Conservation (phyloP, 129 eudicot genomes). For the Chrysanthemum makinoi region DNA sequence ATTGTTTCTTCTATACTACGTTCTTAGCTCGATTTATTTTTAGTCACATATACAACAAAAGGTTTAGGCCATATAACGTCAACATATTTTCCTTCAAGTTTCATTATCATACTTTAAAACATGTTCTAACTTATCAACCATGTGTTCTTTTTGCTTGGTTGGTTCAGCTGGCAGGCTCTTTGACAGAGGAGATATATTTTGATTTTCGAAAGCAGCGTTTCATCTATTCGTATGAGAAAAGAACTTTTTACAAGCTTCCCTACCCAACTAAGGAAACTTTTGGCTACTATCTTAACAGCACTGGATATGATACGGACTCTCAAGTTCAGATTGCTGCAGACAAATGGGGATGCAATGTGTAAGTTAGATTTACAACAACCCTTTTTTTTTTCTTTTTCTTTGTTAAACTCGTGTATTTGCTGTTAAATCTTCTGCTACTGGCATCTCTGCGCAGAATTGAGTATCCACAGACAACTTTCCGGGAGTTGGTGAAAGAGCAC, state of each 20-base stretch:
- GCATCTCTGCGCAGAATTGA: conserved; percentile 60
- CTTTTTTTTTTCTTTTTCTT: no score
- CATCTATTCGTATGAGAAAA: conserved; percentile 73
- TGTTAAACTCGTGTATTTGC: background rate
- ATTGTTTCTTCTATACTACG: background rate
- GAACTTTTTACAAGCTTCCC: no score
- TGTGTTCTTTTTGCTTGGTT: conserved; percentile 16
- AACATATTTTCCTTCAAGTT: no score
- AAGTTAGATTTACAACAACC: conserved; percentile 22
- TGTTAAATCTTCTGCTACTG: conserved; percentile 9
- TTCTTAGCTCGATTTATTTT: no score
- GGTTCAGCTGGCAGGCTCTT: conserved; percentile 52
- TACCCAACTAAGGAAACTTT: no score
- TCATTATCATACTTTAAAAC: background rate
- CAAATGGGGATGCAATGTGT: conserved; percentile 98
- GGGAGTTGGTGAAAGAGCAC: conserved; percentile 78
- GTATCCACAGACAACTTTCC: conserved; percentile 96
- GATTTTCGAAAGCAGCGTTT: conserved; percentile 87
- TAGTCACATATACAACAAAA: no score
- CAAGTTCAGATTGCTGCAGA: conserved; percentile 81
- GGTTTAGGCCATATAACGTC: no score
- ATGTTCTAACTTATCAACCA: conserved; percentile 5
- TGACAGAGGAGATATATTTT: conserved; percentile 75
- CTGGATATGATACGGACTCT: conserved; percentile 83
- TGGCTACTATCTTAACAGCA: conserved; percentile 82